phyloP scores from a whole-genome alignment of 1,284 basidiomycete genomes.

The Tilletia walkeri region DNA sequence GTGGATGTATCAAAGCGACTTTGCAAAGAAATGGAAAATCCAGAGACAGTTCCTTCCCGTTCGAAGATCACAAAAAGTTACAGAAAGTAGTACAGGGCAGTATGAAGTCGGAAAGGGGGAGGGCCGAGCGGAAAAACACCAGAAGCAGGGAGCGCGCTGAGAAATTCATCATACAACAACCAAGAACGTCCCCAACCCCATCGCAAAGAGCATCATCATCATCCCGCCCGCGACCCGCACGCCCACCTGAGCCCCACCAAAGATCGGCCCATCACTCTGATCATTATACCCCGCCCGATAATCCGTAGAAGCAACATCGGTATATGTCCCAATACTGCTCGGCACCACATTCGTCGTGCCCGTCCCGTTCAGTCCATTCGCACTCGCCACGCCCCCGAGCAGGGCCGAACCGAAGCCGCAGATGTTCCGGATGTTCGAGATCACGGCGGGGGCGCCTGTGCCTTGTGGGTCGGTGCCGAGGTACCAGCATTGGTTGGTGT shows the following conservation, averaged over 20 bases:
- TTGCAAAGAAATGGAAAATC: too few relatives aligned
- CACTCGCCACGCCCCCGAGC: conserved; percentile 37
- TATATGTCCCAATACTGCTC: conserved; percentile 24
- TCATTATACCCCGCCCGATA: conserved; percentile 10
- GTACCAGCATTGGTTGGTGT: conserved; percentile 33
- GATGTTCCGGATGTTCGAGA: conserved; percentile 40
- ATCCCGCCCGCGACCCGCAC: neutral
- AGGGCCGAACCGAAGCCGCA: conserved; percentile 38
- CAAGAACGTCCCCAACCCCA: neutral
- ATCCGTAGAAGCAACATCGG: conserved; percentile 32
- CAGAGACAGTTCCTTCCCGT: too few relatives aligned
- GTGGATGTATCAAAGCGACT: too few relatives aligned
- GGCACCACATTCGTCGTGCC: conserved; percentile 17
- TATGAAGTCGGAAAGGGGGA: too few relatives aligned
- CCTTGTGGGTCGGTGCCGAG: conserved; percentile 42
- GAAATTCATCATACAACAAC: too few relatives aligned
- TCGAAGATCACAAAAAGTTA: too few relatives aligned
- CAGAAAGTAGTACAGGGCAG: too few relatives aligned
- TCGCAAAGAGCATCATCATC: neutral
- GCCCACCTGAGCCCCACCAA: neutral
- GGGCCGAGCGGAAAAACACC: too few relatives aligned
- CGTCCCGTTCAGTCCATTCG: conserved; percentile 28
- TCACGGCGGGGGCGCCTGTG: conserved; percentile 34
- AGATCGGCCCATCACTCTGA: neutral
- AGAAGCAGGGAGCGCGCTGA: too few relatives aligned